phyloP scores from a whole-genome alignment of 176 grass and related monocot genomes.

The Musa schizocarpa region DNA sequence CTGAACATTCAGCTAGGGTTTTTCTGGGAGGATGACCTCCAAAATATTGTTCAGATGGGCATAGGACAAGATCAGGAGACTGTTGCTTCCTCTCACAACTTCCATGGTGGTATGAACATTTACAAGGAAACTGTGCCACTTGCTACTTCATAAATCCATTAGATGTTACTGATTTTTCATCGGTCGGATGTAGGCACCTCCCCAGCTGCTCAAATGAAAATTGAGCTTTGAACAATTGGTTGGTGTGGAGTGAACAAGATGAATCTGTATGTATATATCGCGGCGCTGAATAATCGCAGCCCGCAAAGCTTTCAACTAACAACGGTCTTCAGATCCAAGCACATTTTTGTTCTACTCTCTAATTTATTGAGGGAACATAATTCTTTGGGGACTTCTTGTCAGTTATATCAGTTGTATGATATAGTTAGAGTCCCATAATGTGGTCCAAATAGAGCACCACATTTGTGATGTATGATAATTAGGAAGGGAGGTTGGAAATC shows the following conservation, averaged over 20 bases:
- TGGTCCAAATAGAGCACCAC: conserved; percentile 5
- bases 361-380: conserved; percentile 37
- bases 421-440: conserved; percentile 12
- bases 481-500: neutral
- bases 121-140: neutral
- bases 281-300: conserved; percentile 1
- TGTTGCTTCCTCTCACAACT: conserved; percentile 51
- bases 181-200: conserved; percentile 36
- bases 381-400: conserved; percentile 42
- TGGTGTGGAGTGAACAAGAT: conserved; percentile 28
- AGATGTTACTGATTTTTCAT: conserved; percentile 14
- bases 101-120: conserved; percentile 38
- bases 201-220: conserved; percentile 89
- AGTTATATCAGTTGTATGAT: conserved; percentile 12
- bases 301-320: conserved; percentile 71
- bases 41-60: conserved; percentile 83
- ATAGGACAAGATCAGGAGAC: conserved; percentile 71
- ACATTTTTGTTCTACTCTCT: conserved; percentile 33
- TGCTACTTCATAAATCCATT: neutral
- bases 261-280: conserved; percentile 59
- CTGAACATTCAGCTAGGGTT: conserved; percentile 37
- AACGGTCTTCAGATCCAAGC: conserved; percentile 39
- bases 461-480: conserved; percentile 2
- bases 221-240: conserved; percentile 53
- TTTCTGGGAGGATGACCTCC: conserved; percentile 91